Percentiles rank a stretch among this genome's conserved stretches.
phyloP scores from a whole-genome alignment of 2,329 filamentous ascomycete species.

The Aspergillus fumigatus region DNA sequence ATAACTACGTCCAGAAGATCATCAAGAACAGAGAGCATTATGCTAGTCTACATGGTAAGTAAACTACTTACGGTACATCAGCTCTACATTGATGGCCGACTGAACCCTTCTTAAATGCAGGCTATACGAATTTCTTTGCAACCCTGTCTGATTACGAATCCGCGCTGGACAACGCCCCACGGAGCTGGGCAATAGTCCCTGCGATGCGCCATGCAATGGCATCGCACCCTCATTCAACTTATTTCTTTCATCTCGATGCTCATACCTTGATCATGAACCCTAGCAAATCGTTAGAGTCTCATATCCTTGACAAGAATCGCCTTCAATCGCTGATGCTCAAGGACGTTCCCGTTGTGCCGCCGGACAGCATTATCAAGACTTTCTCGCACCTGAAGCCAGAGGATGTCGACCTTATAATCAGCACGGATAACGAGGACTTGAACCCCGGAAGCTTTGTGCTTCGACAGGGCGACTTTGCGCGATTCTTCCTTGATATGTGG shows the following conservation, averaged over 20 bases:
- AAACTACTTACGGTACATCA: neutral
- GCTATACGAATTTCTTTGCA: constrained; percentile 81
- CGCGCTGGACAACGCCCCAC: constrained; percentile 38
- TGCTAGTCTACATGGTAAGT: constrained; percentile 76
- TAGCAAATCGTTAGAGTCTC: constrained; percentile 60
- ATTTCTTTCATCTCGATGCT: constrained; percentile 82
- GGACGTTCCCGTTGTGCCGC: constrained; percentile 82
- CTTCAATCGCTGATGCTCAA: constrained; percentile 78
- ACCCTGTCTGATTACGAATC: constrained; percentile 66
- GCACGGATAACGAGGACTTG: constrained; percentile 78
- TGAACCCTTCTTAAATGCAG: constrained; percentile 41
- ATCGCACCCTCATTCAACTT: constrained; percentile 68
- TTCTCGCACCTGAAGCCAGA: constrained; percentile 74
- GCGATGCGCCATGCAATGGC: constrained; percentile 86
- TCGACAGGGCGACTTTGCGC: constrained; percentile 80
- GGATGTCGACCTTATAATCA: constrained; percentile 75
- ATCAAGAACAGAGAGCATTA: constrained; percentile 81
- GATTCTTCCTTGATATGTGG: constrained; percentile 92
- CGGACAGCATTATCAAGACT: constrained; percentile 95
- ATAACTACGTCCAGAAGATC: constrained; percentile 66
- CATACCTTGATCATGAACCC: constrained; percentile 88
- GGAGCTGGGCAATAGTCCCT: constrained; percentile 64
- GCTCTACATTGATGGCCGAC: neutral
- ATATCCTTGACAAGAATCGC: constrained; percentile 62
- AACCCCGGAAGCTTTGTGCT: constrained; percentile 74